Evolutionary conservation across 352 stramenopile species (phyloP), one percentile per base, ranked within the genome.

Genomic region (Proteromonas lacertae): DNA sequence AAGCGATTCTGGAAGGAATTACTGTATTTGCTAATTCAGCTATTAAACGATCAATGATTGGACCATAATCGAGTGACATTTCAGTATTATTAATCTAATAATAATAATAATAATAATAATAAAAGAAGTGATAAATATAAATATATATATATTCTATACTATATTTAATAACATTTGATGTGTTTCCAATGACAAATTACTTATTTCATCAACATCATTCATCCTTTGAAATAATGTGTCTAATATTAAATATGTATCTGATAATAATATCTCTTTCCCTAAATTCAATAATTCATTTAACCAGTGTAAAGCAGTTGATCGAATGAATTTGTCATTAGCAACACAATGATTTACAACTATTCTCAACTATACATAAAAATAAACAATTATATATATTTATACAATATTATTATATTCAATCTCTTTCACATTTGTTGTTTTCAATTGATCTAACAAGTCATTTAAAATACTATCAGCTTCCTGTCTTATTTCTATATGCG

Each of bases 171-270:
- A n/a, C n/a, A n/a, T n/a, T n/a, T n/a, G n/a, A n/a, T n/a, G n/a
- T n/a, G n/a, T n/a, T n/a, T n/a, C n/a, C n/a, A n/a, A n/a, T n/a
- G n/a, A n/a, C n/a, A n/a, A n/a, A n/a, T n/a, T n/a, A n/a, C n/a
- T n/a, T n/a, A n/a, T n/a, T n/a, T n/a, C n/a, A n/a, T 94, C 83
- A 1, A 60, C 60, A 39, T 96, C 83, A 5, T 70, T 90, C 41
- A 98, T 92, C 48, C 82, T 95, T 43, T 87, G 79, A 52, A 95
- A 70, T 42, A 96, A 90, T 0, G 81, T 81, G 18, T 70, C 76
- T 12, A 95, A 48, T 10, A 95, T 53, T 34, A 93, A 65, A 0
- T 74, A 72, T 48, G 93, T 90, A 51, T 90, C 92, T 18, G 68
- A 68, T 14, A 95, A 57, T 1, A 96, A 17, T 13, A 45, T 67